Base-by-base conservation (phyloP, 164 flowering plant genomes). In the Piper longum region DNA sequence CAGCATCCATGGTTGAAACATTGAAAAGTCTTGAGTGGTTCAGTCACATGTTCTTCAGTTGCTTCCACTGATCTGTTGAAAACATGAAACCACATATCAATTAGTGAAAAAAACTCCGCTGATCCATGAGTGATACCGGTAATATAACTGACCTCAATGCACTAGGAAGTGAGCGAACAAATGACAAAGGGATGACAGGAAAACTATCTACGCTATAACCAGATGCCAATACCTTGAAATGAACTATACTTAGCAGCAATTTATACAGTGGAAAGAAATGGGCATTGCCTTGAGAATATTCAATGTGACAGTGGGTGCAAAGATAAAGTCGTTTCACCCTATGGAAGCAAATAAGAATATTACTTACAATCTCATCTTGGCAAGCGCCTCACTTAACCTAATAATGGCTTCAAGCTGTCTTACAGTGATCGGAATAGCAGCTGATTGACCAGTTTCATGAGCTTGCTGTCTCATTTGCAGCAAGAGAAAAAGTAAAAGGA, bases 351-450 rank as follows among this genome's bases (percentile, higher is more conserved):
- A 48, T 9, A 48, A 9, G 59, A 17, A 5, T 11, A 54, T 18
- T 60, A 80, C 99, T 91, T 82, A 95, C 99, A 89, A 66, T 75
- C 85, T 81, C 98, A 95, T 91, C 78, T 77, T 91, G 16, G 98
- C 99, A 64, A 95, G 91, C 39, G 99, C 72, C 82, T 89, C 99
- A 54, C 99, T 91, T 65, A 95, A 66, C 77, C 99, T 79, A 64
- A 91, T 74, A 45, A 95, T 79, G 66, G 97, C 99, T 75, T 95
- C 99, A 54, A 95, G 81, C 80, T 95, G 98, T 78, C 99, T 86
- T 54, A 95, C 99, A 11, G 98, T 95, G 61, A 95, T 87, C 62
- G 99, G 99, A 68, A 95, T 82, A 42, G 84, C 90, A 65, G 99
- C 78, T 56, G 96, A 77, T 74, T 83, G 91, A 43, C 99, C 99